Base-by-base conservation (phyloP, 2,329 filamentous ascomycete genomes). In the Pestalotiopsis sp. region DNA sequence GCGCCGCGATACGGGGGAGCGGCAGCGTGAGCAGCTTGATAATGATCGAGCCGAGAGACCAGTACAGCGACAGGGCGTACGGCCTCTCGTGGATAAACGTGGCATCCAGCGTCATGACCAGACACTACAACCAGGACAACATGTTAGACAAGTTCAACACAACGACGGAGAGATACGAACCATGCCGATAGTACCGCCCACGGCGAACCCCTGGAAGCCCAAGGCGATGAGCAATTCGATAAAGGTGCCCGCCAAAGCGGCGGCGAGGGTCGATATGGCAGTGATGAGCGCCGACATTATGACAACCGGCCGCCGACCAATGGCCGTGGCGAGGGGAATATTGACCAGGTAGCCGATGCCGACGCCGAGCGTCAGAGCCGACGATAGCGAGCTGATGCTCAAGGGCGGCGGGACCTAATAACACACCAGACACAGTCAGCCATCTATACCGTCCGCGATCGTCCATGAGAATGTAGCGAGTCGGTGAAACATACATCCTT, bases 21-120 rank as follows among this genome's bases (percentile, higher is more conserved):
- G 76, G 25, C 3, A 75, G 69, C 1, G 81, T 72, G 4, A 71
- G 52, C 0, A 73, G 39, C 7, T 76, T 75, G 20, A 77, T 76
- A 1, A 76, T 61, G 17, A 69, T 71, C 6, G 72, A 74, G 2
- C 73, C 72, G 2, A 79, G 3, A n/a, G 76, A 76, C 79, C 80
- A 82, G 57, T 78, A 75, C 5, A 77, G 67, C 0, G 79, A 79
- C 25, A 82, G 72, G 3, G 75, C 77, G 27, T 71, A 71, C 0
- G 81, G 77, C 4, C 81, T 75, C 68, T 81, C 76, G 61, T 80
- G 75, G 58, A 82, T 80, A 70, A 80, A 82, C 0, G 80, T 80
- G 57, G 82, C 68, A 65, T 82, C 80, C 36, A 82, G 78, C 13
- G 82, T 68, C 66, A 79, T 77, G 1, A 82, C 71, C 3, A 81